Percentiles rank a stretch among this genome's conserved stretches.
These are phyloP conservation scores for Pseudogymnoascus sp. DNA, from an alignment of 2,329 filamentous ascomycete genomes.

Conservation along the genomic window DNA sequence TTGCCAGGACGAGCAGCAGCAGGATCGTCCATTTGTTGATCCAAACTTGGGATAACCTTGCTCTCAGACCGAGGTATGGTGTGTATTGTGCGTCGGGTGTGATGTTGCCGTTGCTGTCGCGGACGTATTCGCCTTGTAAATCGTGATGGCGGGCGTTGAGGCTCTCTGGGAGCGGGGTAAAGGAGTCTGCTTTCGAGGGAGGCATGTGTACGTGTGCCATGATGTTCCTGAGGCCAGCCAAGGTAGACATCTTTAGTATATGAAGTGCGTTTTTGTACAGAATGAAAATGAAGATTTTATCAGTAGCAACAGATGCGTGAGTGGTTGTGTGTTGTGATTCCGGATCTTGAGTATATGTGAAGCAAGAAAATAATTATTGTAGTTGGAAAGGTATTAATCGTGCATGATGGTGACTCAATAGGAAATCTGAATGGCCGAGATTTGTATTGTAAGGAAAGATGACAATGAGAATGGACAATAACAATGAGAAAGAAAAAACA, in stretches of 20 bases:
- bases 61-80: conserved; percentile 83
- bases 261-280: conserved; percentile 9
- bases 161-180: conserved; percentile 29
- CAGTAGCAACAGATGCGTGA: conserved; percentile 9
- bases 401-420: not conserved
- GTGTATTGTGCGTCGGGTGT: conserved; percentile 64
- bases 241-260: conserved; percentile 25
- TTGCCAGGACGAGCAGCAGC: conserved; percentile 72
- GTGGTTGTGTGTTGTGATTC: conserved; percentile 7
- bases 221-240: conserved; percentile 25
- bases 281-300: conserved; percentile 8
- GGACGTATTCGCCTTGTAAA: conserved; percentile 21
- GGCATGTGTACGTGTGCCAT: conserved; percentile 27
- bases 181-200: conserved; percentile 22
- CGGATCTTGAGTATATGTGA: not conserved
- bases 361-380: not conserved
- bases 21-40: conserved; percentile 96
- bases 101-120: conserved; percentile 22
- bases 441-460: not conserved
- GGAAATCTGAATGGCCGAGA: not conserved
- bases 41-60: conserved; percentile 91
- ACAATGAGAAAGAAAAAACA: conserved; percentile 5
- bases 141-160: conserved; percentile 25
- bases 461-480: conserved; percentile 5
- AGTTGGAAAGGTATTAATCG: not conserved